Evolutionary conservation across 345 rosid species (phyloP), one percentile per base, ranked within the genome.

Genomic region (Sisymbrium irio): DNA sequence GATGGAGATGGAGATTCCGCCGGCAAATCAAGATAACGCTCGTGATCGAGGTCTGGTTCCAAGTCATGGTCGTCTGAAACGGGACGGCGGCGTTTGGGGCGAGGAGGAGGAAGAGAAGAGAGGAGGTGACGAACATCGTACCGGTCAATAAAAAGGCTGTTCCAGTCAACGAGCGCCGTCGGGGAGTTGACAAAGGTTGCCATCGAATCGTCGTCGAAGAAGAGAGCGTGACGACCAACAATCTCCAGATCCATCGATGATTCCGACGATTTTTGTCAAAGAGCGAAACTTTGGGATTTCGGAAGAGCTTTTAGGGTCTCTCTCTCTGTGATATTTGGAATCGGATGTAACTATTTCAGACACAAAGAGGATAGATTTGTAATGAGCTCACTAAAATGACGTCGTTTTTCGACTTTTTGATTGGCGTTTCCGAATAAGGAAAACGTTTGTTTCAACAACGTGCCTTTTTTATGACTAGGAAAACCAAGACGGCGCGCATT

Each of bases 51-150:
- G 66, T 94, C 90, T 13, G 86, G 36, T 60, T 94, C 85, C 62
- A 84, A 75, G 54, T 70, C 54, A 51, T 65, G 57, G 27, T 74
- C 87, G 2, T 78, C 82, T 3, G 77, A 78, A 46, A 30, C 25
- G 20, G 70, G 20, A 58, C 82, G 81, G 53, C 83, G 86, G 64
- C 87, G 88, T 73, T 75, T 85, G 36, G 72, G 74, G 11, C 92
- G 96, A 4, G 88, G 89, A 22, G 97, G 96, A 32, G 89, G 95
- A 51, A 85, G 97, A 56, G 85, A 40, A 66, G 96, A 82, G 77
- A 94, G 96, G 77, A 94, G 97, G 78, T 94, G 98, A 40, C 98
- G 98, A 14, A 87, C 97, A 76, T 94, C 97, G 78, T 94, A 94
- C 12, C 98, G 97, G 84, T 94, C 98, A 78, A 94, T 94, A 67